These are phyloP conservation scores for Millerozyma miso DNA, from an alignment of 805 yeast species.

Conservation along the genomic window DNA sequence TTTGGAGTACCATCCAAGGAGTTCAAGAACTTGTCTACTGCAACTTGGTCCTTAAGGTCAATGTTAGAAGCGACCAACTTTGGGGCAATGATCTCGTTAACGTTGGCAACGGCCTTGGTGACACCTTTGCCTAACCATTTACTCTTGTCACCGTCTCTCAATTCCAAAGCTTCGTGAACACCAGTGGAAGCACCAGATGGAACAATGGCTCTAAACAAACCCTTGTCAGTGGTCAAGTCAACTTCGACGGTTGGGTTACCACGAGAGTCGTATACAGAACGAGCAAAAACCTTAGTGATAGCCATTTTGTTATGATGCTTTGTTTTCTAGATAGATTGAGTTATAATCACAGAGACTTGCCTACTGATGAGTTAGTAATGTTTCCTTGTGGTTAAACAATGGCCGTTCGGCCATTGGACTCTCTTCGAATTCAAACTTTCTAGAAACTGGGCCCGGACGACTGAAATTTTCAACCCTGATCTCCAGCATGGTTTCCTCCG, in stretches of 20 bases:
- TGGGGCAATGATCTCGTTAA: slow-evolving; percentile 92
- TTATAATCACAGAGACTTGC: background rate
- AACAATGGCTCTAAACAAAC: slow-evolving; percentile 93
- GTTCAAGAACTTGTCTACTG: slow-evolving; percentile 81
- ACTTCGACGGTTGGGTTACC: slow-evolving; percentile 99
- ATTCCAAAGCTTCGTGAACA: slow-evolving; percentile 96
- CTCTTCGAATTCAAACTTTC: too few relatives aligned
- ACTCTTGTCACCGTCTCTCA: slow-evolving; percentile 96
- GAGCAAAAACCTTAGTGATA: slow-evolving; percentile 81
- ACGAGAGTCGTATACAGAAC: slow-evolving; percentile 98
- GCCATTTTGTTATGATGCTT: slow-evolving; percentile 51
- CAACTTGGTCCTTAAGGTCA: slow-evolving; percentile 82
- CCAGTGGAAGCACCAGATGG: slow-evolving; percentile 99
- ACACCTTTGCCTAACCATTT: slow-evolving; percentile 99
- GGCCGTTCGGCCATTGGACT: too few relatives aligned
- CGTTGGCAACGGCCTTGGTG: slow-evolving; percentile 92
- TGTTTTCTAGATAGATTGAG: background rate
- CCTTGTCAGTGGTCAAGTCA: slow-evolving; percentile 88
- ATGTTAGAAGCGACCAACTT: slow-evolving; percentile 77
- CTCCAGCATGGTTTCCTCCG: background rate
- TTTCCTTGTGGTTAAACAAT: too few relatives aligned
- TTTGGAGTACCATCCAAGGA: slow-evolving; percentile 94
- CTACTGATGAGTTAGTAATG: background rate
- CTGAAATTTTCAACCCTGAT: background rate
- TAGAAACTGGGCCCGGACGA: too few relatives aligned